Conservation (phyloP, 1,139 yeast genomes). For the Debaryomyces udenii region DNA sequence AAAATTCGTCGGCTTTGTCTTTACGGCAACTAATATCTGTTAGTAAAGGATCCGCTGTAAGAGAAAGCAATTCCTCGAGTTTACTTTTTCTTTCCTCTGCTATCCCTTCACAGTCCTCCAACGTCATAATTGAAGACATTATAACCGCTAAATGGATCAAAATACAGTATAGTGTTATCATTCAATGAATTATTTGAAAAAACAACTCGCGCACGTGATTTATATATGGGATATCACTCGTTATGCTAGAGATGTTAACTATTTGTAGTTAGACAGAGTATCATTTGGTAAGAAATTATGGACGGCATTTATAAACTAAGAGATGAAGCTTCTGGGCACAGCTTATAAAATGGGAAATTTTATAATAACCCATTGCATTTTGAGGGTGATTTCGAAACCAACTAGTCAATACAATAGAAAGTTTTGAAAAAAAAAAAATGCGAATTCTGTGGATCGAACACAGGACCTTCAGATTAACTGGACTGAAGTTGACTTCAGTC, state of each 20-base stretch:
- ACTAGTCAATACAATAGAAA: too few species aligned
- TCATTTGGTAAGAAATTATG: too few species aligned
- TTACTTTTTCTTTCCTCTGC: conserved; percentile 8
- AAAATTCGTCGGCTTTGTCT: conserved; percentile 5
- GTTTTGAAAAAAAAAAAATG: conserved; percentile 28
- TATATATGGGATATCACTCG: conserved; percentile 11
- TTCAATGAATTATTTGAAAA: neutral
- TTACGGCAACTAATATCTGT: neutral
- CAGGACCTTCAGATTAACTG: conserved; percentile 56
- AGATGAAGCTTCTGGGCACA: too few species aligned
- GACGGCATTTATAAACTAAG: too few species aligned
- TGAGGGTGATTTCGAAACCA: too few species aligned
- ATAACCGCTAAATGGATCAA: too few species aligned
- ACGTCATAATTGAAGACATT: conserved; percentile 4
- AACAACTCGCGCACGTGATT: conserved; percentile 11
- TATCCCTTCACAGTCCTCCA: conserved; percentile 9
- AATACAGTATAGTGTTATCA: too few species aligned
- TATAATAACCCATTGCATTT: too few species aligned
- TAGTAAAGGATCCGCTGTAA: conserved; percentile 13
- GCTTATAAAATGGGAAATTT: too few species aligned
- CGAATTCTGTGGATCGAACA: conserved; percentile 60
- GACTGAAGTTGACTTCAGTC: conserved; percentile 48
- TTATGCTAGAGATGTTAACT: neutral
- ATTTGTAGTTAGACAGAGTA: too few species aligned
- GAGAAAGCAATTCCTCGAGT: conserved; percentile 12